Evolutionary conservation across 306 rosid species (phyloP).

Genomic region (Vigna nakashimae): DNA sequence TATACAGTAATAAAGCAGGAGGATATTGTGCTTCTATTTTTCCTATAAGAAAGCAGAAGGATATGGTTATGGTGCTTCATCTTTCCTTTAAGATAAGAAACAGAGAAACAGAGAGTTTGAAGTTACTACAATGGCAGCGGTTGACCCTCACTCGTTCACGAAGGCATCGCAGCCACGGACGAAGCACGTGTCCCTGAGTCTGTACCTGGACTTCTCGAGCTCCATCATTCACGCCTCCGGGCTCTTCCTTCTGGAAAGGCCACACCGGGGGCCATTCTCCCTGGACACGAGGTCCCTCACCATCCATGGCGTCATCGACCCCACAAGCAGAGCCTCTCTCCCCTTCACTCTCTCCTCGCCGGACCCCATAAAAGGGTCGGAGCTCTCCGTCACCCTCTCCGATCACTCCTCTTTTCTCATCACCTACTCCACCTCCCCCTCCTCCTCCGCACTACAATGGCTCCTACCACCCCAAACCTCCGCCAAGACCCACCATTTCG

Average conservation of each 20-base stretch:
- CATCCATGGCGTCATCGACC: constrained; percentile 59
- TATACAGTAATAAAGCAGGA: no score
- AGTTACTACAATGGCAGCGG: constrained; percentile 54
- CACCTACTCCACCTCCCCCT: constrained; percentile 66
- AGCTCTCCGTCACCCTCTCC: constrained; percentile 63
- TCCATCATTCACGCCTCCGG: constrained; percentile 71
- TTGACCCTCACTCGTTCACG: constrained; percentile 93
- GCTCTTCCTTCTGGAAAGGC: constrained; percentile 58
- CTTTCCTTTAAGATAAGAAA: no score
- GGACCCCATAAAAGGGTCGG: constrained; percentile 69
- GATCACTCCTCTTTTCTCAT: constrained; percentile 61
- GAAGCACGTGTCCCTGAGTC: constrained; percentile 61
- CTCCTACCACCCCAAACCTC: constrained; percentile 79
- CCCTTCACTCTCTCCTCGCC: constrained; percentile 56
- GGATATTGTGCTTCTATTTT: no score
- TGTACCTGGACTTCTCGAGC: constrained; percentile 72
- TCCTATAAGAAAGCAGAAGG: no score
- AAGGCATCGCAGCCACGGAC: constrained; percentile 68
- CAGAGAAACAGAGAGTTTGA: not conserved
- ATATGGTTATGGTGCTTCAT: no score
- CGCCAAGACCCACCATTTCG: constrained; percentile 71
- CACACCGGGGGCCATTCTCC: constrained; percentile 67
- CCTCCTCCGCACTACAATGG: constrained; percentile 94
- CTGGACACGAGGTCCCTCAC: constrained; percentile 82
- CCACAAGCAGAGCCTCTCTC: constrained; percentile 48